Conservation (phyloP, 2,329 filamentous ascomycete species). For the Pseudophaeomoniella oleicola region DNA sequence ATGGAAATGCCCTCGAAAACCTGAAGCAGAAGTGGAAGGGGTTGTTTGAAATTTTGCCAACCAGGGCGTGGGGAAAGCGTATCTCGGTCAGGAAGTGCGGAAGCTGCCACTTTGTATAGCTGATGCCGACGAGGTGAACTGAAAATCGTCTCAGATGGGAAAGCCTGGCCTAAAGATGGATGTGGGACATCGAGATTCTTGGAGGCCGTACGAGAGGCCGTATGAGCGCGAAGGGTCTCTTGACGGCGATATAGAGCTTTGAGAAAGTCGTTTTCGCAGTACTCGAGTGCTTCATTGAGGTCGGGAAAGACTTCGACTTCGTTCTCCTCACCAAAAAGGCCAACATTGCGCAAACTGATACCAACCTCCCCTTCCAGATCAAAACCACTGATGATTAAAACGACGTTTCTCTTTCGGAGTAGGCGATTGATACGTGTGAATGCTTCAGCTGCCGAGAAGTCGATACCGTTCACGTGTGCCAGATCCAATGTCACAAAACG, state of each 20-base stretch:
- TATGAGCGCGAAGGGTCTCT: constrained; percentile 39
- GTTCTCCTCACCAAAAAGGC: constrained; percentile 58
- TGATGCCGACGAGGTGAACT: constrained; percentile 71
- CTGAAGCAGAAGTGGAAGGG: constrained; percentile 79
- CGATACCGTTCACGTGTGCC: constrained; percentile 75
- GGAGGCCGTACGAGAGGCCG: constrained; percentile 3
- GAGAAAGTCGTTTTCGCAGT: constrained; percentile 86
- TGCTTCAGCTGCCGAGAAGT: constrained; percentile 91
- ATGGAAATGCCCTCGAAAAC: constrained; percentile 82
- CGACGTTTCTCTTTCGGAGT: constrained; percentile 60
- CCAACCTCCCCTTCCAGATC: constrained; percentile 63
- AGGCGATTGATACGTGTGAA: constrained; percentile 87
- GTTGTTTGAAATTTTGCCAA: constrained; percentile 81
- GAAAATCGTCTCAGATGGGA: constrained; percentile 35
- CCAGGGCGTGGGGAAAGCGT: constrained; percentile 41
- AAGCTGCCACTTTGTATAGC: constrained; percentile 62
- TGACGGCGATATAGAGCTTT: constrained; percentile 62
- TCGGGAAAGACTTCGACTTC: constrained; percentile 72
- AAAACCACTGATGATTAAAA: constrained; percentile 71
- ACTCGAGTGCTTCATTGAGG: constrained; percentile 84
- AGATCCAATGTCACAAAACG: constrained; percentile 84
- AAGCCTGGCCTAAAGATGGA: constrained; percentile 10
- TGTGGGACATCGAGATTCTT: constrained; percentile 11
- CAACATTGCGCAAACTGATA: constrained; percentile 66
- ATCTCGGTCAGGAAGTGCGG: constrained; percentile 55